These are phyloP conservation scores for Macrophomina pseudophaseolina DNA, from an alignment of 2,329 filamentous ascomycete genomes.

Conservation along the genomic window DNA sequence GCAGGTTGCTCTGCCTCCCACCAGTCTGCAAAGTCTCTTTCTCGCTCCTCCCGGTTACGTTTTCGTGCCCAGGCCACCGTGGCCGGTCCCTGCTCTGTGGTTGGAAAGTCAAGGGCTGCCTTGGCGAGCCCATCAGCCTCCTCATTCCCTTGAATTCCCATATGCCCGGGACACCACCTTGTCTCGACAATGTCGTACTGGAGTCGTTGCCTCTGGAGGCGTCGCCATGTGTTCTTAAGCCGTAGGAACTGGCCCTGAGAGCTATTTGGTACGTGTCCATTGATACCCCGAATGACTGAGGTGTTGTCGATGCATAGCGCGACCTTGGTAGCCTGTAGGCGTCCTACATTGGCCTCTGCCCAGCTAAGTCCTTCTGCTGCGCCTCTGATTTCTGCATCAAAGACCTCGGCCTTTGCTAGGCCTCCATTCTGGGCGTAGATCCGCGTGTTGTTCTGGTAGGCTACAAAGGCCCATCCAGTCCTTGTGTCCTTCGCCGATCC, in stretches of 20 bases:
- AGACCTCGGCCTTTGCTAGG: not conserved
- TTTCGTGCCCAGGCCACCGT: not conserved
- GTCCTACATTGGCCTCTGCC: not conserved
- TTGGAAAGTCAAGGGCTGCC: not conserved
- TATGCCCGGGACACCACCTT: not conserved
- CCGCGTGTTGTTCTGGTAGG: conserved; percentile 1
- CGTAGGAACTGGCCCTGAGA: not conserved
- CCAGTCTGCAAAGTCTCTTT: not conserved
- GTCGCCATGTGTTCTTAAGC: not conserved
- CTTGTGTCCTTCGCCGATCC: not conserved
- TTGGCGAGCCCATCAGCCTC: conserved; percentile 2
- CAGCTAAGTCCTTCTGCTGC: not conserved
- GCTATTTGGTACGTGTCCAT: not conserved
- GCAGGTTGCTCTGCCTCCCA: not conserved
- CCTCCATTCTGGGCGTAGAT: not conserved
- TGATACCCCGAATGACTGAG: not conserved
- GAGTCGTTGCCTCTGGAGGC: not conserved
- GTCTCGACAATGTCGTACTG: not conserved
- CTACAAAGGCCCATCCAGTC: not conserved
- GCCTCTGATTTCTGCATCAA: not conserved
- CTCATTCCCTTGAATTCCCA: conserved; percentile 1
- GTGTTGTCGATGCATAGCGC: not conserved
- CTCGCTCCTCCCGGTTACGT: not conserved
- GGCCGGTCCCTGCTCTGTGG: not conserved
- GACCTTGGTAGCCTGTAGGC: not conserved